These are phyloP conservation scores for Mortierella sp. DNA, from an alignment of 371 early-diverging fungal species.

Conservation along the genomic window DNA sequence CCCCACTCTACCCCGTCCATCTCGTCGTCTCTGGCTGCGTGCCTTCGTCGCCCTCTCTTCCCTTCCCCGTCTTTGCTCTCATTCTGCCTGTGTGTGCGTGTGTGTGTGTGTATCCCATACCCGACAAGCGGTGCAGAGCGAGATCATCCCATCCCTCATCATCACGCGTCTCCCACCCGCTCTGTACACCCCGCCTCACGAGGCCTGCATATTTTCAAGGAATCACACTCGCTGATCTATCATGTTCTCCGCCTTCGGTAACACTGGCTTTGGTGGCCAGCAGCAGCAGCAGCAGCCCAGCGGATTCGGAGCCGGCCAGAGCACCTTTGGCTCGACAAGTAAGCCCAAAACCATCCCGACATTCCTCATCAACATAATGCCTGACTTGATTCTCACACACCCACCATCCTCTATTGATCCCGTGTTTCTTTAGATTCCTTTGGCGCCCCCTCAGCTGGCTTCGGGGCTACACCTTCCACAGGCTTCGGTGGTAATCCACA, in stretches of 20 bases:
- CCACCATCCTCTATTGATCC: no score
- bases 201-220: background rate
- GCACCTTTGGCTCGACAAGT: slow-evolving; percentile 46
- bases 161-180: background rate
- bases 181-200: background rate
- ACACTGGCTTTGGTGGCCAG: slow-evolving; percentile 46
- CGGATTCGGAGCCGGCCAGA: slow-evolving; percentile 44
- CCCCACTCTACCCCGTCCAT: no score
- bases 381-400: no score
- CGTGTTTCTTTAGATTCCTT: slow-evolving; percentile 22
- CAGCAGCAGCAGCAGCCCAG: slow-evolving; percentile 37
- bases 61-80: no score
- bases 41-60: no score
- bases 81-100: no score
- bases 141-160: no score
- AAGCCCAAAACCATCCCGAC: slow-evolving; percentile 2
- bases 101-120: no score
- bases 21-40: no score
- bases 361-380: background rate
- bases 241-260: slow-evolving; percentile 29
- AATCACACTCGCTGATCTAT: slow-evolving; percentile 5
- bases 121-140: no score
- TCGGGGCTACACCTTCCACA: slow-evolving; percentile 53
- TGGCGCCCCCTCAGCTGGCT: slow-evolving; percentile 52
- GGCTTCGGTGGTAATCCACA: slow-evolving; percentile 53